A percentile compares a stretch with the other conserved stretches of the same genome.
Conservation (phyloP, 129 eudicot genomes). For the Lonicera japonica region DNA sequence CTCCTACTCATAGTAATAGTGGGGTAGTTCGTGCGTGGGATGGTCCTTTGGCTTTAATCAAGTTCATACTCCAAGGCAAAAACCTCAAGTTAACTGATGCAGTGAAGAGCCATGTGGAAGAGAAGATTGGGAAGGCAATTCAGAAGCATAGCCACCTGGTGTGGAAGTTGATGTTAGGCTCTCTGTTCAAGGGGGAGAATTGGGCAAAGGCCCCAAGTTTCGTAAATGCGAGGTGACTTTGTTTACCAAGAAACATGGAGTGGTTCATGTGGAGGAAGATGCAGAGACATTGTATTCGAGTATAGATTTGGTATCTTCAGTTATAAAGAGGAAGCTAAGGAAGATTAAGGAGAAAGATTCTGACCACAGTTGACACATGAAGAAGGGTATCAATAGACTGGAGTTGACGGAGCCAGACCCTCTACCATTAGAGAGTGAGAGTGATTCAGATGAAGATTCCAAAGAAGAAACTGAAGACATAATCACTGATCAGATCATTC, state of each 20-base stretch:
- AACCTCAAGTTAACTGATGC: constrained; percentile 67
- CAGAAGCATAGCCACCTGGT: constrained; percentile 88
- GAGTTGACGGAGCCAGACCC: constrained; percentile 45
- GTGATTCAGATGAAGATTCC: constrained; percentile 36
- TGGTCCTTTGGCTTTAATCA: constrained; percentile 82
- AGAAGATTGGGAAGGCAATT: constrained; percentile 82
- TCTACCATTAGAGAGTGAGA: constrained; percentile 10
- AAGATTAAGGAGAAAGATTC: constrained; percentile 91
- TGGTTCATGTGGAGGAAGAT: constrained; percentile 78
- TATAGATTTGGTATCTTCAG: constrained; percentile 72
- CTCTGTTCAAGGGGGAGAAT: constrained; percentile 76
- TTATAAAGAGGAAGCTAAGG: constrained; percentile 74
- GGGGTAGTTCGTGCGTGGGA: constrained; percentile 77
- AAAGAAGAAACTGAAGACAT: constrained; percentile 45
- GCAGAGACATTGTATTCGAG: constrained; percentile 67
- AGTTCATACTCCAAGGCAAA: constrained; percentile 76
- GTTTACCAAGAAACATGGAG: constrained; percentile 86
- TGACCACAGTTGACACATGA: constrained; percentile 83
- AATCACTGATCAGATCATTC: constrained; percentile 52
- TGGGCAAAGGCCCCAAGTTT: constrained; percentile 83
- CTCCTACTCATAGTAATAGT: not conserved
- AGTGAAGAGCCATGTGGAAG: constrained; percentile 74
- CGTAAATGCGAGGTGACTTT: constrained; percentile 87
- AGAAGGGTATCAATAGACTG: constrained; percentile 53
- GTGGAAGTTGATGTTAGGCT: constrained; percentile 85